Evolutionary conservation across 1,139 yeast genomes (phyloP).

Genomic region (Lodderomyces margitis): DNA sequence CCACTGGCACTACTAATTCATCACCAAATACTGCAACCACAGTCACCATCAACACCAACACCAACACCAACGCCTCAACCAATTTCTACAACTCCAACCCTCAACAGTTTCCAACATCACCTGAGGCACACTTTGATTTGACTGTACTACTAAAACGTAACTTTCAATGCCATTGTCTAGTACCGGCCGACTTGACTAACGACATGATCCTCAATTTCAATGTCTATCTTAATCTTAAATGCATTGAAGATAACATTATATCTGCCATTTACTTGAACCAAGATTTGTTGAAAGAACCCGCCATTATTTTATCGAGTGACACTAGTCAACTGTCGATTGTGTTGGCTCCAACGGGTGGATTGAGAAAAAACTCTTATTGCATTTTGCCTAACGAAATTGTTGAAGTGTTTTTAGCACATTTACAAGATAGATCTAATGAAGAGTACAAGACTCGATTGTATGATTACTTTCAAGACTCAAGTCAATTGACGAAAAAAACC

Average conservation of each 20-base stretch:
- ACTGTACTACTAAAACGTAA: slow-evolving; percentile 35
- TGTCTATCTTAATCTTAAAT: slow-evolving; percentile 32
- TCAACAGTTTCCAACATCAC: slow-evolving; percentile 16
- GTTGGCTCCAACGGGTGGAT: slow-evolving; percentile 41
- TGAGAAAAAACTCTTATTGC: slow-evolving; percentile 42
- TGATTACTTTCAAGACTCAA: slow-evolving; percentile 25
- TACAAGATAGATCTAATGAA: slow-evolving; percentile 23
- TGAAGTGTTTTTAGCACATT: slow-evolving; percentile 26
- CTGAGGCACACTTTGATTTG: slow-evolving; percentile 30
- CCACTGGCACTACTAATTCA: background rate
- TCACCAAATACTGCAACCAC: background rate
- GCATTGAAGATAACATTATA: slow-evolving; percentile 15
- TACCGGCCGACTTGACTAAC: slow-evolving; percentile 38
- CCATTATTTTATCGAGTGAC: slow-evolving; percentile 32
- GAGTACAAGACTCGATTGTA: slow-evolving; percentile 21
- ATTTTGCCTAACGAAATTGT: slow-evolving; percentile 35
- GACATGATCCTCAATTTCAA: slow-evolving; percentile 38
- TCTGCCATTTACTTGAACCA: slow-evolving; percentile 24
- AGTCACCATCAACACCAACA: background rate
- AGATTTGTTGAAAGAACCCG: slow-evolving; percentile 27
- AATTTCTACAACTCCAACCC: slow-evolving; percentile 1
- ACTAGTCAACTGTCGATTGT: slow-evolving; percentile 27
- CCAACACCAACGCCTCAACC: background rate
- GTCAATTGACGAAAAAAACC: slow-evolving; percentile 47
- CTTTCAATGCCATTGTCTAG: slow-evolving; percentile 33